Evolutionary conservation across 73 alveolate genomes (phyloP).

Genomic region (Breviolum minutum): DNA sequence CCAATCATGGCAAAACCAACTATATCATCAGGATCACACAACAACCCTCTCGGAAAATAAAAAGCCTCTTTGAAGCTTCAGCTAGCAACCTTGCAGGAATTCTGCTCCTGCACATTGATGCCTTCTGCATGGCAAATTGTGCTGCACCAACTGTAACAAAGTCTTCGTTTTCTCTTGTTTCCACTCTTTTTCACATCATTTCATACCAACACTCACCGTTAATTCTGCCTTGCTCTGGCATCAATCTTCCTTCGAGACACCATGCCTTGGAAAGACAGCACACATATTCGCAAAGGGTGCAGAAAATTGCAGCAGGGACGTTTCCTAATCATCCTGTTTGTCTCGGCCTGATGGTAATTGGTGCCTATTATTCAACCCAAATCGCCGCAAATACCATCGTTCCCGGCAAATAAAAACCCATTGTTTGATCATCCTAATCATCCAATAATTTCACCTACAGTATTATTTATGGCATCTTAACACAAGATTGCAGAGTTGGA

Average conservation of each 20-base stretch:
- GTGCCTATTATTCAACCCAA: background rate
- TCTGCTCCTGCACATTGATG: background rate
- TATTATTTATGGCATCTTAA: too few species aligned
- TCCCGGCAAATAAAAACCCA: too few species aligned
- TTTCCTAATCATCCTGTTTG: too few species aligned
- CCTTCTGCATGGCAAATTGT: background rate
- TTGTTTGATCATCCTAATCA: too few species aligned
- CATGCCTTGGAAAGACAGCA: background rate
- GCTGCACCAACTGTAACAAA: background rate
- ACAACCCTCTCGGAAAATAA: background rate
- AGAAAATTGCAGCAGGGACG: background rate
- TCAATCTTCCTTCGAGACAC: background rate
- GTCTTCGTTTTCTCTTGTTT: background rate
- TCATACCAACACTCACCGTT: background rate
- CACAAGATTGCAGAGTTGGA: too few species aligned
- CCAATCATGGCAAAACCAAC: background rate
- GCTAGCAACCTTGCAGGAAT: background rate
- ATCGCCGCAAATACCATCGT: background rate
- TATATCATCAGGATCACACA: background rate
- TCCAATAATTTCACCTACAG: too few species aligned
- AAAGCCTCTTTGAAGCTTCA: conserved; percentile 9
- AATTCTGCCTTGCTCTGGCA: conserved; percentile 18
- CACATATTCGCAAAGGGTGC: background rate
- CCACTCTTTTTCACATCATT: background rate
- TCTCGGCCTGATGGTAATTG: too few species aligned